phyloP scores from a whole-genome alignment of 345 rosid species.

The Syzygium jambos region DNA sequence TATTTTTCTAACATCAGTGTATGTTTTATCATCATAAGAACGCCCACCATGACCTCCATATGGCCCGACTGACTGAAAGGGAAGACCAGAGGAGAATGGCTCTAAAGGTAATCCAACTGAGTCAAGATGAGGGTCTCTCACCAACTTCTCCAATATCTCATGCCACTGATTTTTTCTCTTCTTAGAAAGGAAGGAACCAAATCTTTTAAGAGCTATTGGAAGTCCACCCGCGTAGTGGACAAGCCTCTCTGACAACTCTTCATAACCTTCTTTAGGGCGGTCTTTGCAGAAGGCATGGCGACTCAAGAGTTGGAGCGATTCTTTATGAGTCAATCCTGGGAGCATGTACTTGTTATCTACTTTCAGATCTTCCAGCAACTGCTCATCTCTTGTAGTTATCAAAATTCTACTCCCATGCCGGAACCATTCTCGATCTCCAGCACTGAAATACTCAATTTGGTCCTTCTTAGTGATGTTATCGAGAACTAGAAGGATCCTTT shows the following conservation, averaged over 20 bases:
- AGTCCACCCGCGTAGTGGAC: background rate
- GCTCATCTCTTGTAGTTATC: conserved; percentile 1
- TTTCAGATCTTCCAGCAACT: background rate
- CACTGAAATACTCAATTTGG: background rate
- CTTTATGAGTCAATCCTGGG: background rate
- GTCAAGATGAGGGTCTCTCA: background rate
- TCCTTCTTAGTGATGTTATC: background rate
- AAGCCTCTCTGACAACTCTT: background rate
- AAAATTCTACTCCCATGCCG: background rate
- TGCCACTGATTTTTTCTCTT: background rate
- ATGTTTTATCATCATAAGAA: background rate
- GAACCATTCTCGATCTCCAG: background rate
- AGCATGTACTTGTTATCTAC: background rate
- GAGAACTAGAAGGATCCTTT: background rate
- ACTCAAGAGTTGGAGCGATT: background rate
- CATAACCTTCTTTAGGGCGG: background rate
- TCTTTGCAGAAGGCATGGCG: background rate
- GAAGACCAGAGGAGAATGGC: background rate
- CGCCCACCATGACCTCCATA: rapidly evolving
- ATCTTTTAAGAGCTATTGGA: background rate
- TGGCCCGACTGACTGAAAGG: background rate
- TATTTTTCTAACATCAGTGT: background rate
- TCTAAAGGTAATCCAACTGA: background rate
- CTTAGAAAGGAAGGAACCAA: background rate
- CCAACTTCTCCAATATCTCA: background rate